Evolutionary conservation across 768 basidiomycete species (phyloP).

Genomic region (Calocera cornea): DNA sequence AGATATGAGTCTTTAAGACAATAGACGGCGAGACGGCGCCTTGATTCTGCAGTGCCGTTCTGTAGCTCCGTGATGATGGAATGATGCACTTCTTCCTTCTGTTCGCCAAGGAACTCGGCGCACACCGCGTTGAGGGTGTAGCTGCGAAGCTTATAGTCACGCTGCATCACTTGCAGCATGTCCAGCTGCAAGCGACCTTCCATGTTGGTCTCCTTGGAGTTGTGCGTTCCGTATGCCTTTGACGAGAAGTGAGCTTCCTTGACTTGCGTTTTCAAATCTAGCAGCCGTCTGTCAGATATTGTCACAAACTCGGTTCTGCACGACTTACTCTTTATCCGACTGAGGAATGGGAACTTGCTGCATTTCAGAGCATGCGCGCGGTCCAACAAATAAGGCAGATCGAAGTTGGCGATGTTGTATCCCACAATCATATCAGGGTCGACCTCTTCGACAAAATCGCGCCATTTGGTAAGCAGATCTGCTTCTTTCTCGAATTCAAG

Average conservation of each 20-base stretch:
- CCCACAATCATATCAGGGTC: slow-evolving; percentile 96
- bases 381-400: slow-evolving; percentile 92
- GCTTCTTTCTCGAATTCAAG: slow-evolving; percentile 64
- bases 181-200: slow-evolving; percentile 93
- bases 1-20: slow-evolving; percentile 99
- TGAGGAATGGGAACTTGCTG: slow-evolving; percentile 54
- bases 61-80: slow-evolving; percentile 97
- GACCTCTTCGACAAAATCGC: slow-evolving; percentile 73
- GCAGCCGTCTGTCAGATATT: slow-evolving; percentile 7
- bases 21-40: slow-evolving; percentile 88
- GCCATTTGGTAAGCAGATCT: slow-evolving; percentile 69
- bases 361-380: slow-evolving; percentile 72
- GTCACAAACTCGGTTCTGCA: no score
- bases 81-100: slow-evolving; percentile 98
- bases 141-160: slow-evolving; percentile 91
- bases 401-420: slow-evolving; percentile 89
- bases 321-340: slow-evolving; percentile 53
- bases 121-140: slow-evolving; percentile 98
- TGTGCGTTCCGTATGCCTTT: slow-evolving; percentile 91
- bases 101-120: slow-evolving; percentile 92
- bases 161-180: slow-evolving; percentile 93
- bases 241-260: slow-evolving; percentile 97
- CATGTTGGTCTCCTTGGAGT: slow-evolving; percentile 83
- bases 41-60: slow-evolving; percentile 87
- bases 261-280: slow-evolving; percentile 62